These are phyloP conservation scores for Lepiota venenata DNA, from an alignment of 768 basidiomycete genomes.

Conservation along the genomic window DNA sequence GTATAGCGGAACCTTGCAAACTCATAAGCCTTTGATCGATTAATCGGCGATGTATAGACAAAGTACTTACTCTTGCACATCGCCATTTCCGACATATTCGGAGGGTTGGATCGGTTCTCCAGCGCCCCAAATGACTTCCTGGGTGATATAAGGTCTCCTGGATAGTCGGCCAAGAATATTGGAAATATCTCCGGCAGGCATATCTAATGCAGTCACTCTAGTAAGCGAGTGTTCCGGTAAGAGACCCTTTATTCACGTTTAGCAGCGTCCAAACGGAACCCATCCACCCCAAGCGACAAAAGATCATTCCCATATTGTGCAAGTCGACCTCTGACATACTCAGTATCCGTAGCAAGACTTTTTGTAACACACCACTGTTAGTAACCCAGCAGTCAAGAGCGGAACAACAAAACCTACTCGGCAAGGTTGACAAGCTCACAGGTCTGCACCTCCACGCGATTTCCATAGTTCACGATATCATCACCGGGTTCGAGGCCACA, in stretches of 20 bases:
- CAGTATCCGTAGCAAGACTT: constrained; percentile 61
- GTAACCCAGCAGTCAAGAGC: background rate
- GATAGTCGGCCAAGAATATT: constrained; percentile 48
- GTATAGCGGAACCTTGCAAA: constrained; percentile 55
- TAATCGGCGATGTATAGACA: background rate
- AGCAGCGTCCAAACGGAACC: constrained; percentile 59
- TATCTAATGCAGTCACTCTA: constrained; percentile 36
- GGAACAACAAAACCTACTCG: constrained; percentile 35
- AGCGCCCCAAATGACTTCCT: constrained; percentile 53
- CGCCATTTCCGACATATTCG: constrained; percentile 55
- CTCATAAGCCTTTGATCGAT: background rate
- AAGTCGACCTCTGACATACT: constrained; percentile 52
- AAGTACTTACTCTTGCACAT: constrained; percentile 56
- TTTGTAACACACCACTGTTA: background rate
- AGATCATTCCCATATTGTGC: constrained; percentile 60
- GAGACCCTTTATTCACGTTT: constrained; percentile 43
- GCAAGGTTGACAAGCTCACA: constrained; percentile 50
- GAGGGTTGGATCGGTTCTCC: constrained; percentile 54
- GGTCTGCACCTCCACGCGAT: constrained; percentile 53
- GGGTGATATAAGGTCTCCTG: constrained; percentile 51
- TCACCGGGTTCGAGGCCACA: constrained; percentile 53
- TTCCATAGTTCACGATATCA: constrained; percentile 52
- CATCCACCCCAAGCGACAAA: constrained; percentile 58
- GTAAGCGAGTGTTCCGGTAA: background rate
- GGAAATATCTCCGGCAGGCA: constrained; percentile 46